Evolutionary conservation across 1,284 basidiomycete species (phyloP).

Genomic region (Microbotryum silenes-acaulis): DNA sequence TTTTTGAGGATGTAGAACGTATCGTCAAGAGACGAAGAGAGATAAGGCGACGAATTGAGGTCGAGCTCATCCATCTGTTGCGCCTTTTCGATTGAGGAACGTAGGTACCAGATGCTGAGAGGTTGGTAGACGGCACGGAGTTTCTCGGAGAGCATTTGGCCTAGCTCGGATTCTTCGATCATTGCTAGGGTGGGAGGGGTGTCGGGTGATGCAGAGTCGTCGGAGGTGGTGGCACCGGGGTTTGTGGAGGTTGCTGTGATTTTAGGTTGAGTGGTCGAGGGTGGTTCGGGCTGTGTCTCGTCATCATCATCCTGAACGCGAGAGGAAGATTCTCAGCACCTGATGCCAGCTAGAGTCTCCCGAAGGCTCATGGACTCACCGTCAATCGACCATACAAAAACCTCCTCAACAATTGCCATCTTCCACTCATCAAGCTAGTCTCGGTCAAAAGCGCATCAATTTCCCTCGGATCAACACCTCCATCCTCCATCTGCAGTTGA

Average conservation of each 20-base stretch:
- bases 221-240: constrained; percentile 10
- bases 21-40: constrained; percentile 69
- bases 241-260: constrained; percentile 28
- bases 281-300: constrained; percentile 11
- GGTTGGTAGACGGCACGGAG: constrained; percentile 72
- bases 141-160: constrained; percentile 58
- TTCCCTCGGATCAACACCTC: constrained; percentile 71
- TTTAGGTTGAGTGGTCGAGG: constrained; percentile 2
- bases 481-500: constrained; percentile 49
- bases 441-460: constrained; percentile 83
- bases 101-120: constrained; percentile 84
- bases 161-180: constrained; percentile 50
- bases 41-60: constrained; percentile 50
- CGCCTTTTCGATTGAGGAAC: constrained; percentile 74
- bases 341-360: too few species aligned
- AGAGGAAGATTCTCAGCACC: background rate
- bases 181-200: constrained; percentile 33
- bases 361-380: constrained; percentile 39
- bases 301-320: constrained; percentile 16
- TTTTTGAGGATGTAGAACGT: constrained; percentile 87
- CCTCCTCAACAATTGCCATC: constrained; percentile 84
- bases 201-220: background rate
- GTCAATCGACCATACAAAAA: constrained; percentile 65
- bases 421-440: constrained; percentile 74
- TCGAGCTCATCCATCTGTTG: constrained; percentile 58